These are phyloP conservation scores for Aschersonia sp. DNA, from an alignment of 2,329 filamentous ascomycete species.

Conservation along the genomic window DNA sequence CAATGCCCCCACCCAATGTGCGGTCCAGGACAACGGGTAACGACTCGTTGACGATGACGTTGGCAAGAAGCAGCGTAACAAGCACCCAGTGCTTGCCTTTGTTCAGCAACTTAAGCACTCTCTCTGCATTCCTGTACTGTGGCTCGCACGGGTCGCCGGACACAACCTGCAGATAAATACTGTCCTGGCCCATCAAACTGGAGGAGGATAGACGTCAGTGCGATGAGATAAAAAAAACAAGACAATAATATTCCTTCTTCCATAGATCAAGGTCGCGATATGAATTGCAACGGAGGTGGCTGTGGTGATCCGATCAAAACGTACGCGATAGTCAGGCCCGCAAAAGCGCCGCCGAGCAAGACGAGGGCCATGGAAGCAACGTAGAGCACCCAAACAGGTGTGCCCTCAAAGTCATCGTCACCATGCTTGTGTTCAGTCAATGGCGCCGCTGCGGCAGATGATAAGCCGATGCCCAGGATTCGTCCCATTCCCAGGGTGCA, in stretches of 20 bases:
- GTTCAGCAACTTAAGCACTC: conserved; percentile 65
- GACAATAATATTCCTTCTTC: neutral
- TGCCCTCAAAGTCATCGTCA: conserved; percentile 38
- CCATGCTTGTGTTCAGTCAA: conserved; percentile 21
- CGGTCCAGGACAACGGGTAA: conserved; percentile 89
- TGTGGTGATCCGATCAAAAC: conserved; percentile 13
- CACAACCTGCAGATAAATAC: conserved; percentile 93
- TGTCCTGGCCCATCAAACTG: conserved; percentile 60
- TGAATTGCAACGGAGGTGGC: too few species aligned
- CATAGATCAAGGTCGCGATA: neutral
- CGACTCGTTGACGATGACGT: conserved; percentile 96
- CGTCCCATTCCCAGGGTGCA: conserved; percentile 36
- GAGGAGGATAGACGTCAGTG: conserved; percentile 1
- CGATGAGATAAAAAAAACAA: neutral
- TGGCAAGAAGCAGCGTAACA: conserved; percentile 83
- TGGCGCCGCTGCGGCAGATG: conserved; percentile 33
- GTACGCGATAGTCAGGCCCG: conserved; percentile 78
- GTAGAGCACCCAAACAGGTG: conserved; percentile 68
- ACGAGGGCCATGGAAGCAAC: conserved; percentile 68
- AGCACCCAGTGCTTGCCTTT: conserved; percentile 97
- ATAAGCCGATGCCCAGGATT: conserved; percentile 32
- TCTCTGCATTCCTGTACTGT: conserved; percentile 75
- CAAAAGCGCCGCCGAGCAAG: conserved; percentile 80
- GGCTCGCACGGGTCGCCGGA: conserved; percentile 68
- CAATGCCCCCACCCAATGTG: conserved; percentile 85